Evolutionary conservation across 768 basidiomycete species (phyloP).

Genomic region (Tephrocybe sp.): DNA sequence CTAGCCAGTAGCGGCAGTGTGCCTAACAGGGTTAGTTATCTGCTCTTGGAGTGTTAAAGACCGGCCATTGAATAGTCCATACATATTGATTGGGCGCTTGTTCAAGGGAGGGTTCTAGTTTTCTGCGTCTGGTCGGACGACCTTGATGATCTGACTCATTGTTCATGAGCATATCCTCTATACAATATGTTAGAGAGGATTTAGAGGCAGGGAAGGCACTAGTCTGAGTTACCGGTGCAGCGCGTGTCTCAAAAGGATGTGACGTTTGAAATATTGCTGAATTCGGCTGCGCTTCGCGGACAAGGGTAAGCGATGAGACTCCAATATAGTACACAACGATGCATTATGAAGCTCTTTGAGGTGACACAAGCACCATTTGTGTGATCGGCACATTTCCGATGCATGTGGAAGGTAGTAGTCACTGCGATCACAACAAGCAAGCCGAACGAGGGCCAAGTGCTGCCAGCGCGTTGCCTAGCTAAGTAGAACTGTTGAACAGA

Average conservation of each 20-base stretch:
- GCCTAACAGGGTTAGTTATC: background rate
- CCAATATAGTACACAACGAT: too few relatives aligned
- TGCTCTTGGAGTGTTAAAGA: background rate
- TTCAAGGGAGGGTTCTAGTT: background rate
- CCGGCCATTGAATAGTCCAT: background rate
- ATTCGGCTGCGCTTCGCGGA: background rate
- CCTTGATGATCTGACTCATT: background rate
- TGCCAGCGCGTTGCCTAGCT: background rate
- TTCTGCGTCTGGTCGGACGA: background rate
- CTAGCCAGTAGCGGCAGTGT: background rate
- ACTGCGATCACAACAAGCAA: background rate
- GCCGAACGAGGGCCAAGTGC: background rate
- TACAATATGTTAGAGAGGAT: background rate
- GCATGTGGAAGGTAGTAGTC: too few relatives aligned
- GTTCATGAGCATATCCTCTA: background rate
- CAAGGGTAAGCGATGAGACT: background rate
- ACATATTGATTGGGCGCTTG: background rate
- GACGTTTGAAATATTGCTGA: background rate
- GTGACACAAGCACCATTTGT: too few relatives aligned
- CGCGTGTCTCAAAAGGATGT: background rate
- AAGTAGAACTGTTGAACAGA: background rate
- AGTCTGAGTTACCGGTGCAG: background rate
- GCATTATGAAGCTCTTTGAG: too few relatives aligned
- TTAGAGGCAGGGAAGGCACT: background rate
- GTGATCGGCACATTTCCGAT: too few relatives aligned